phyloP scores from a whole-genome alignment of 345 rosid species.

The Excoecaria agallocha region DNA sequence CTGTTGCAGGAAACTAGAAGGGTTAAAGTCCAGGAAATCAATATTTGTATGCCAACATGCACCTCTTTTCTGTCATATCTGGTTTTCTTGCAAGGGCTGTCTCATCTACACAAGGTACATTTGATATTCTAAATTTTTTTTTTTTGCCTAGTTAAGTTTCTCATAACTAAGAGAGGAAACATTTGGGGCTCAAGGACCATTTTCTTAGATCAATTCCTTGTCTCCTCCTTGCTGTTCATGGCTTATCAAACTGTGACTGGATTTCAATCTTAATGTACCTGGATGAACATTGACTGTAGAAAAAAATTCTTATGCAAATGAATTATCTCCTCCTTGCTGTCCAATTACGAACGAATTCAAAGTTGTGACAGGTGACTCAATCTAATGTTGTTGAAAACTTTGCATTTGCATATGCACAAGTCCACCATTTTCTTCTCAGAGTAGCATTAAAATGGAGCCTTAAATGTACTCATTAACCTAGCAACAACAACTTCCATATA shows the following conservation, averaged over 20 bases:
- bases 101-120: conserved; percentile 68
- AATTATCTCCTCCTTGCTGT: no score
- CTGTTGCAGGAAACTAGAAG: conserved; percentile 54
- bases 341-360: no score
- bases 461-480: conserved; percentile 1
- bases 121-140: background rate
- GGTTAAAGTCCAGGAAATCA: conserved; percentile 76
- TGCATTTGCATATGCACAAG: background rate
- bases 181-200: background rate
- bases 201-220: background rate
- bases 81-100: conserved; percentile 76
- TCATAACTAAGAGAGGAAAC: background rate
- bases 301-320: no score
- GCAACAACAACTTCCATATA: background rate
- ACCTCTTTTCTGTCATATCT: conserved; percentile 62
- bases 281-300: no score
- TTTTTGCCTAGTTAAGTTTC: background rate
- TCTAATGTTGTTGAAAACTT: background rate
- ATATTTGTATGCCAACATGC: conserved; percentile 64
- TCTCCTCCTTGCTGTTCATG: background rate
- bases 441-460: background rate
- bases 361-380: background rate
- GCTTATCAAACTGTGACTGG: background rate
- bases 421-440: background rate
- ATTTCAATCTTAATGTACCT: background rate